A percentile compares a stretch with the other conserved stretches of the same genome.
Conservation (phyloP, 164 flowering plant species). For the Annona cherimola region DNA sequence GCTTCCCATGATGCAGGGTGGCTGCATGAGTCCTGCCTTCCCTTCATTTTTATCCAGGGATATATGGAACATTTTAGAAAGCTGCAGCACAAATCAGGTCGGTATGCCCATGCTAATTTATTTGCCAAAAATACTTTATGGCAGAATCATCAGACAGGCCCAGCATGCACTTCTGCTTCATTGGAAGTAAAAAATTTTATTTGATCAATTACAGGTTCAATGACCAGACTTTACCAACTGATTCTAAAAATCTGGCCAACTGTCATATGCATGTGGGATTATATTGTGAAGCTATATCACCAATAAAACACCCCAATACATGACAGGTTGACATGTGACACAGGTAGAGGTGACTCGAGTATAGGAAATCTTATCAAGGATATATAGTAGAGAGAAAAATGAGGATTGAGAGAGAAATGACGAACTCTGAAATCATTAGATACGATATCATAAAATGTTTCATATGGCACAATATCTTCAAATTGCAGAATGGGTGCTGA, state of each 20-base stretch:
- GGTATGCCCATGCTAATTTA: background rate
- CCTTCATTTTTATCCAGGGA: too few relatives aligned
- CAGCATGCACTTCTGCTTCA: background rate
- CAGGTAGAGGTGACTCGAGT: background rate
- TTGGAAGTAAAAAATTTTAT: background rate
- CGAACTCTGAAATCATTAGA: constrained; percentile 62
- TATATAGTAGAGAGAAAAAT: background rate
- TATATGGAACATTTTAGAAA: background rate
- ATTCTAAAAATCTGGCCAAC: background rate
- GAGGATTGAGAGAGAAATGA: background rate
- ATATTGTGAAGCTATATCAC: too few relatives aligned
- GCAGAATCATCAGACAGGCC: background rate
- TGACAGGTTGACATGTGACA: background rate
- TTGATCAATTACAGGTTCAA: background rate
- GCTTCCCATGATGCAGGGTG: too few relatives aligned
- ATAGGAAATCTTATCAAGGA: background rate
- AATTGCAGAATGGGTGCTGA: constrained; percentile 93
- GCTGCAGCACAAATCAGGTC: background rate
- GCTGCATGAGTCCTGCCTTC: too few relatives aligned
- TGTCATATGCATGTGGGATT: background rate
- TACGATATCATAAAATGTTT: constrained; percentile 74
- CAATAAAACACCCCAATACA: background rate
- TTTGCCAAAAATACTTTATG: background rate
- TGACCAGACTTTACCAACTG: background rate
- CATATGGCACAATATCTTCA: constrained; percentile 72